Percentiles rank a stretch among this genome's conserved stretches.
Conservation (phyloP, 306 rosid species). For the Fragaria ananassa region DNA sequence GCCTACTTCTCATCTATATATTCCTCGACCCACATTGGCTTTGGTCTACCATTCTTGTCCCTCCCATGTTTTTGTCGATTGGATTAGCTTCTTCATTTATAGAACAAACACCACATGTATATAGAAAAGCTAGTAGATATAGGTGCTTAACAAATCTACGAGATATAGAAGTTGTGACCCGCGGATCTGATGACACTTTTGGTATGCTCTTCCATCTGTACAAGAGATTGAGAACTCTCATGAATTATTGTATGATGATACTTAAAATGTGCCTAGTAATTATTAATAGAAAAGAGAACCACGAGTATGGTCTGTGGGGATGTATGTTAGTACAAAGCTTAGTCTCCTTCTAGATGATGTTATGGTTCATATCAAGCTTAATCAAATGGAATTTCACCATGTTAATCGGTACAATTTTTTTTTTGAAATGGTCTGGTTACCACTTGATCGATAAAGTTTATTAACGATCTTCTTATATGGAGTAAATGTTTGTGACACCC, state of each 20-base stretch:
- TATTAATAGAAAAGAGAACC: not conserved
- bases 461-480: not conserved
- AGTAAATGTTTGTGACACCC: too few species aligned
- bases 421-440: too few species aligned
- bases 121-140: constrained; percentile 29
- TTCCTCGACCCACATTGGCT: constrained; percentile 23
- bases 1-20: constrained; percentile 14
- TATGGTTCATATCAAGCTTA: not conserved
- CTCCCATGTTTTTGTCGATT: constrained; percentile 26
- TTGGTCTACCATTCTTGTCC: constrained; percentile 30
- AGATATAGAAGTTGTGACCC: constrained; percentile 37
- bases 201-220: constrained; percentile 2
- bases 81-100: constrained; percentile 13
- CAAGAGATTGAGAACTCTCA: not conserved
- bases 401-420: too few species aligned
- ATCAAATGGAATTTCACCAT: not conserved
- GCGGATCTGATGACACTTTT: constrained; percentile 19
- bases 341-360: not conserved
- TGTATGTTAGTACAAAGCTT: not conserved
- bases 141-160: constrained; percentile 42
- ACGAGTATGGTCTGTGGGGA: not conserved
- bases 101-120: not conserved
- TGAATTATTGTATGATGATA: constrained; percentile 5
- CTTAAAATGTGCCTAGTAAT: constrained; percentile 11
- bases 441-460: not conserved